A percentile compares a stretch with the other conserved stretches of the same genome.
These are phyloP conservation scores for Anaeromyces robustus DNA, from an alignment of 192 early-diverging fungal genomes.

Conservation along the genomic window DNA sequence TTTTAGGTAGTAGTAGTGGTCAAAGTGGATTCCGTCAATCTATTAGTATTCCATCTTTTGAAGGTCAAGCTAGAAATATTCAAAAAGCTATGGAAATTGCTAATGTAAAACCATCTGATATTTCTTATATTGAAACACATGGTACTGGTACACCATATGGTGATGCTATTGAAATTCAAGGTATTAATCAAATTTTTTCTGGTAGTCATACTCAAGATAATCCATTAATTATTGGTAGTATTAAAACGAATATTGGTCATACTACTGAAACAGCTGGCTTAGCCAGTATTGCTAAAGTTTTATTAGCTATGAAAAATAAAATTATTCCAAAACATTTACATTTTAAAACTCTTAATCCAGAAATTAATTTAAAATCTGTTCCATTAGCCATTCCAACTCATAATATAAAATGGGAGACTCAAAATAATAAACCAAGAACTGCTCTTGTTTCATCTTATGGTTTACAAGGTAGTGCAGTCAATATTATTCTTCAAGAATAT, in stretches of 20 bases:
- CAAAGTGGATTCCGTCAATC: constrained; percentile 12
- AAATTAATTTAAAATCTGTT: constrained; percentile 9
- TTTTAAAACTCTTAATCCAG: constrained; percentile 11
- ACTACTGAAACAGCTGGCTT: constrained; percentile 5
- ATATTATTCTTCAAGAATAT: constrained; percentile 9
- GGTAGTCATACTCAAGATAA: background rate
- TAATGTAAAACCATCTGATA: background rate
- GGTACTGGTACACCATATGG: constrained; percentile 6
- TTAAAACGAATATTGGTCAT: constrained; percentile 6
- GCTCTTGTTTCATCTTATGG: constrained; percentile 11
- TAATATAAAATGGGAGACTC: constrained; percentile 1
- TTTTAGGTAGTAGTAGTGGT: constrained; percentile 11
- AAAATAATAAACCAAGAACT: constrained; percentile 5
- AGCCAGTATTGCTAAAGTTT: constrained; percentile 11
- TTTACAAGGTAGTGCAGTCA: constrained; percentile 12
- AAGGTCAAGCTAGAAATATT: background rate
- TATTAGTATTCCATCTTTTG: background rate
- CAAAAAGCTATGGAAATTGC: background rate
- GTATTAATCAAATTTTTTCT: background rate
- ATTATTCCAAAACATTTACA: constrained; percentile 7
- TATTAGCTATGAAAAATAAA: constrained; percentile 9
- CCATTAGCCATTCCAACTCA: constrained; percentile 10
- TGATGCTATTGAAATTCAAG: constrained; percentile 5
- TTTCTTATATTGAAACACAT: background rate
- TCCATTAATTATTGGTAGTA: constrained; percentile 3